Evolutionary conservation across 495 filamentous ascomycete genomes (phyloP), one percentile per base, ranked within the genome.

Genomic region (Opeltia flavorubescens): DNA sequence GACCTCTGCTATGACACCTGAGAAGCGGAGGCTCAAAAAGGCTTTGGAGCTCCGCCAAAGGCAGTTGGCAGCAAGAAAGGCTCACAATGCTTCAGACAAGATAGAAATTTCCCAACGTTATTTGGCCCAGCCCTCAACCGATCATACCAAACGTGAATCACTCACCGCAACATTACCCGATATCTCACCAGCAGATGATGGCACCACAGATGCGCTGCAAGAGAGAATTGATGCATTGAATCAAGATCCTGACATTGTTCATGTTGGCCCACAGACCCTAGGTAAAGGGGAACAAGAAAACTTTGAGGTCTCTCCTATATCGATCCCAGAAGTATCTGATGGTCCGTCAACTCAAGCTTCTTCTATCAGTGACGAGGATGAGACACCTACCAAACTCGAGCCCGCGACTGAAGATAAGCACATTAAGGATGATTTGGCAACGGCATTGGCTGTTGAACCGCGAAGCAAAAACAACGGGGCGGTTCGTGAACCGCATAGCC

Each of bases 11-110:
- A 78, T 93, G 57, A 89, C 86, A 1, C 84, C 86, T 0, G 91
- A 96, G 59, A 95, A 94, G 60, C 77, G 83, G 53, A 75, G 88
- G 51, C 67, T 98, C 49, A 84, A 94, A 86, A 95, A 89, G 66
- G 89, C 91, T 4, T 70, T 95, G 60, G 83, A 96, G 53, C 66
- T 95, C 36, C 74, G 91, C 31, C 88, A 86, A 62, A 86, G 83
- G 56, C 79, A 84, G 53, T 68, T 78, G 70, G 74, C 48, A 13
- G 24, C 44, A 15, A 45, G 64, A 15, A 71, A 65, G 50, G 52
- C 21, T 29, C 31, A 31, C 41, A 45, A 27, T 42, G 33, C 29
- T 21, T 43, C 43, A 11, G 41, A 38, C 25, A 46, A 44, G 46
- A n/a, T 45, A 21, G 34, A 17, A 26, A 21, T 17, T 6, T 11